Evolutionary conservation across 2,329 filamentous ascomycete species (phyloP).

Genomic region (Calonectria naviculata): DNA sequence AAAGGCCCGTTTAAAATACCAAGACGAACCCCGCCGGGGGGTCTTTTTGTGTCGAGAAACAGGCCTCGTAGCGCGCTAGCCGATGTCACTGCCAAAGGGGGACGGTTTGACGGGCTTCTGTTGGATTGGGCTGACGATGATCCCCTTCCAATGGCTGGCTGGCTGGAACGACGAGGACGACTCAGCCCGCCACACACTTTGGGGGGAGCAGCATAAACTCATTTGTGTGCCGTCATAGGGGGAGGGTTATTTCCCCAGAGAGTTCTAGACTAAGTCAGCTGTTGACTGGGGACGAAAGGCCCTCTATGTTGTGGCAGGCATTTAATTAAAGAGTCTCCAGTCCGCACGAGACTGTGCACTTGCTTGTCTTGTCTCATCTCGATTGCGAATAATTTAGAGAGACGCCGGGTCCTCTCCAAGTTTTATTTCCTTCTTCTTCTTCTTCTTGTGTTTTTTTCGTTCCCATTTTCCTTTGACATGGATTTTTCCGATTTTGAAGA

Average conservation of each 20-base stretch:
- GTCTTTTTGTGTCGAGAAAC: neutral
- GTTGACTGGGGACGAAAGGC: neutral
- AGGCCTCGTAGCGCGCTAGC: neutral
- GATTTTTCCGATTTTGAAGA: slow-evolving; percentile 40
- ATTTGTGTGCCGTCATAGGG: slow-evolving; percentile 1
- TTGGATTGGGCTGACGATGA: neutral
- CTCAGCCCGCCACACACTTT: slow-evolving; percentile 1
- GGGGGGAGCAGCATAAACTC: neutral
- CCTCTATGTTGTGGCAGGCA: neutral
- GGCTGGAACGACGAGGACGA: neutral
- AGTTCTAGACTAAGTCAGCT: slow-evolving; percentile 2
- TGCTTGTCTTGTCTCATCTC: neutral
- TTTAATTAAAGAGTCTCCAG: neutral
- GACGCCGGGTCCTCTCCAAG: neutral
- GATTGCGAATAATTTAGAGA: slow-evolving; percentile 1
- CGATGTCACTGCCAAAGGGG: neutral
- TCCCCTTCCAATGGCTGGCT: neutral
- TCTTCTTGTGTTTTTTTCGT: neutral
- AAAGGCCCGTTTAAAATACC: neutral
- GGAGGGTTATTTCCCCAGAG: neutral
- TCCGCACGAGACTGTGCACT: neutral
- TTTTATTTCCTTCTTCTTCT: neutral
- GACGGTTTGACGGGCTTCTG: neutral
- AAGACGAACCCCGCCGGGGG: neutral
- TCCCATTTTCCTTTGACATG: slow-evolving; percentile 19